phyloP scores from a whole-genome alignment of 352 stramenopile species.

The Thalassiosira ordinaria region DNA sequence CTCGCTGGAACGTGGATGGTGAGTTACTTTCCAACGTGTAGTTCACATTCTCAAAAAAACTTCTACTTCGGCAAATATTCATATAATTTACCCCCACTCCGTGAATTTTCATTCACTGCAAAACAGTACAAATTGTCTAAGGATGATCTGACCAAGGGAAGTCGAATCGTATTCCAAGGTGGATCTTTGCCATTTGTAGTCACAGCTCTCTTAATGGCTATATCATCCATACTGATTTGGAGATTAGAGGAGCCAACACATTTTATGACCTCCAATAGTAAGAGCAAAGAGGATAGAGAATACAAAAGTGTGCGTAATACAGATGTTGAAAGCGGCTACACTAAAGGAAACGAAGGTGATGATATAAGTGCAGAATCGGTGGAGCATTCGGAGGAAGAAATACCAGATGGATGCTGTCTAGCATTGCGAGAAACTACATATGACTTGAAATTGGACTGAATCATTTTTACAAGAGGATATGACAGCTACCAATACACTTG shows the following conservation, averaged over 20 bases:
- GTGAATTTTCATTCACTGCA: too few relatives aligned
- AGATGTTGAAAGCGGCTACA: background rate
- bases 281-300: background rate
- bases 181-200: conserved; percentile 34
- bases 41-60: too few relatives aligned
- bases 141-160: too few relatives aligned
- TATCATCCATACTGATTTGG: conserved; percentile 35
- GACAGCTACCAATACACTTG: too few relatives aligned
- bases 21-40: too few relatives aligned
- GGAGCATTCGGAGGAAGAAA: conserved; percentile 12
- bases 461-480: too few relatives aligned
- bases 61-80: too few relatives aligned
- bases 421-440: conserved; percentile 26
- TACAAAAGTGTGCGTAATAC: background rate
- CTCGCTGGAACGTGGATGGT: conserved; percentile 27
- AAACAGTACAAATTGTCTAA: too few relatives aligned
- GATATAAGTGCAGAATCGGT: conserved; percentile 1
- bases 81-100: too few relatives aligned
- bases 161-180: conserved; percentile 14
- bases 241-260: conserved; percentile 25
- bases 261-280: background rate
- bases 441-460: conserved; percentile 39
- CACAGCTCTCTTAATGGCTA: conserved; percentile 19
- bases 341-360: background rate
- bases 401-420: conserved; percentile 43